phyloP scores from a whole-genome alignment of 2,329 filamentous ascomycete genomes.

The Cladophialophora immunda region DNA sequence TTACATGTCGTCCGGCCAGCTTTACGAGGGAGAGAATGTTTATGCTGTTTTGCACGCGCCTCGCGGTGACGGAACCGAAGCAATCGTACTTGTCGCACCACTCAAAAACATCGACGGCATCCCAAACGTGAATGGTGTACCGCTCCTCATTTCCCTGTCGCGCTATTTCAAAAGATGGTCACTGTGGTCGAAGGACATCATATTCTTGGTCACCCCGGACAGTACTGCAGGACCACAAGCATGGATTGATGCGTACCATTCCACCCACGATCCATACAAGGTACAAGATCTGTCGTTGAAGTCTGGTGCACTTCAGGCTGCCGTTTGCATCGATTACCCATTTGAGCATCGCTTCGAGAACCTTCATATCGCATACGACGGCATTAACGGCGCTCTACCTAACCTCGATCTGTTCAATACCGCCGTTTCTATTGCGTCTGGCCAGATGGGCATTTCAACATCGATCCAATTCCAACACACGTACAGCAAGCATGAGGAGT shows the following conservation, averaged over 20 bases:
- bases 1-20: constrained; percentile 79
- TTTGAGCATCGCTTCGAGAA: constrained; percentile 85
- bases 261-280: constrained; percentile 75
- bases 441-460: constrained; percentile 89
- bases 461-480: constrained; percentile 78
- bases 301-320: constrained; percentile 90
- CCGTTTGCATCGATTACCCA: constrained; percentile 91
- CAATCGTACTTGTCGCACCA: constrained; percentile 88
- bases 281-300: constrained; percentile 85
- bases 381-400: constrained; percentile 91
- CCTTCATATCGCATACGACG: constrained; percentile 92
- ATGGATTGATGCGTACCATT: constrained; percentile 98
- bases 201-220: constrained; percentile 87
- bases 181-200: constrained; percentile 98
- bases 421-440: constrained; percentile 82
- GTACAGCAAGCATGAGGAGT: constrained; percentile 66
- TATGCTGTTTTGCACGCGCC: constrained; percentile 95
- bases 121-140: constrained; percentile 86
- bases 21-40: constrained; percentile 82
- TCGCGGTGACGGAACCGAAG: constrained; percentile 94
- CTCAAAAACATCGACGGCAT: constrained; percentile 83
- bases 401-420: constrained; percentile 97
- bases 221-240: constrained; percentile 90
- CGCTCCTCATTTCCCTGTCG: constrained; percentile 83
- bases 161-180: constrained; percentile 98